Percentiles rank a stretch among this genome's conserved stretches.
Evolutionary conservation across 2,329 filamentous ascomycete species (phyloP).

Genomic region (Botrytis fragariae): DNA sequence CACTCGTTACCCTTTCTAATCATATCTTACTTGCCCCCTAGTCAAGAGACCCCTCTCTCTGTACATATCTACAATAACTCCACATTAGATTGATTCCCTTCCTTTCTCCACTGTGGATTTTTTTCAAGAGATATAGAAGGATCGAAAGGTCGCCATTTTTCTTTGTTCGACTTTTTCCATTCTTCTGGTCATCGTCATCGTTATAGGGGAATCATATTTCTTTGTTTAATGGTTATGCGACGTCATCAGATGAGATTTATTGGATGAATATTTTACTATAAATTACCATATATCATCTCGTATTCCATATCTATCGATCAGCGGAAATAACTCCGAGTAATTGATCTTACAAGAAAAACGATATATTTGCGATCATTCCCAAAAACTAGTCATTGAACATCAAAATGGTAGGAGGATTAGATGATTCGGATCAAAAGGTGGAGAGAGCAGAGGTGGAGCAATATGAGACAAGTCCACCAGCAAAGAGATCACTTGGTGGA

Average conservation of each 20-base stretch:
- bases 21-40: neutral
- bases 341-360: neutral
- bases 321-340: neutral
- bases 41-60: neutral
- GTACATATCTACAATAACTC: neutral
- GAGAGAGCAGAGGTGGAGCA: constrained; percentile 9
- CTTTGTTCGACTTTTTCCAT: neutral
- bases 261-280: neutral
- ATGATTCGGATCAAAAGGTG: constrained; percentile 17
- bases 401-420: neutral
- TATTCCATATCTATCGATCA: neutral
- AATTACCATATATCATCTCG: neutral
- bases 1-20: neutral
- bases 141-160: neutral
- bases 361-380: neutral
- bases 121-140: neutral
- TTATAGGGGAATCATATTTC: neutral
- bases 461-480: constrained; percentile 9
- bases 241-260: neutral
- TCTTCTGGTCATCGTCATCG: neutral
- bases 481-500: constrained; percentile 21
- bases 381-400: neutral
- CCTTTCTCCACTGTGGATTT: neutral
- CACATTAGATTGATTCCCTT: neutral
- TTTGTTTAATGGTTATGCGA: neutral